Conservation (phyloP, 495 filamentous ascomycete genomes). For the Astrothelium macrocarpum region DNA sequence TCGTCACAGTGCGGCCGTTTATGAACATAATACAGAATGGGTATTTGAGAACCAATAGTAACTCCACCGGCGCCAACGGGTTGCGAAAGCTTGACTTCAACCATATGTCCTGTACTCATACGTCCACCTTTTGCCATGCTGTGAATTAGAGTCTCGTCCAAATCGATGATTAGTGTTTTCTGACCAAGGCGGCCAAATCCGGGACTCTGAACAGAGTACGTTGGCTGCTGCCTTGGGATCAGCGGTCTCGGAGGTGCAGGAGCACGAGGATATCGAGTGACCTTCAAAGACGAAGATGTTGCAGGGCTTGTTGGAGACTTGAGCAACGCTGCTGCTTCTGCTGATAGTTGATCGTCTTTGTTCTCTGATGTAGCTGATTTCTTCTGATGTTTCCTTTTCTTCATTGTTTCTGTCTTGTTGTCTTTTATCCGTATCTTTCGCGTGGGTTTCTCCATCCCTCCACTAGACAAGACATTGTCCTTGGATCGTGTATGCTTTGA, state of each 20-base stretch:
- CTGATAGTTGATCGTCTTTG: conserved; percentile 21
- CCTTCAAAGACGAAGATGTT: conserved; percentile 47
- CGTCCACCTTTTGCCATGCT: conserved; percentile 92
- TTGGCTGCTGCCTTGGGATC: conserved; percentile 75
- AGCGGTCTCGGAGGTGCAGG: conserved; percentile 82
- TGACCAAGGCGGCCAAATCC: conserved; percentile 43
- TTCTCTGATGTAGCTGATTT: background rate
- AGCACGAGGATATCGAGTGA: conserved; percentile 82
- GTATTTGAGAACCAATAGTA: conserved; percentile 72
- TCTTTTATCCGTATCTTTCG: conserved; percentile 78
- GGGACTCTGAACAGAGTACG: conserved; percentile 47
- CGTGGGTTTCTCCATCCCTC: conserved; percentile 47
- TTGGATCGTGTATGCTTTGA: conserved; percentile 44
- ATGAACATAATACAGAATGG: conserved; percentile 97
- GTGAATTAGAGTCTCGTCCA: conserved; percentile 96
- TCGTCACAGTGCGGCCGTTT: conserved; percentile 96
- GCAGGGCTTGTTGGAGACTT: conserved; percentile 85
- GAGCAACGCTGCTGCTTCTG: conserved; percentile 42
- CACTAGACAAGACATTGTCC: conserved; percentile 35
- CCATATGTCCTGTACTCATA: conserved; percentile 97
- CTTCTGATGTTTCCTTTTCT: conserved; percentile 30
- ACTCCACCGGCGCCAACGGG: conserved; percentile 39
- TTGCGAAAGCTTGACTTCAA: conserved; percentile 82
- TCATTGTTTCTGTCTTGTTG: conserved; percentile 37
- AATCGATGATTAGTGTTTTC: conserved; percentile 90